Evolutionary conservation across 148 eudicot species (phyloP).

Genomic region (Nyssa sinensis): DNA sequence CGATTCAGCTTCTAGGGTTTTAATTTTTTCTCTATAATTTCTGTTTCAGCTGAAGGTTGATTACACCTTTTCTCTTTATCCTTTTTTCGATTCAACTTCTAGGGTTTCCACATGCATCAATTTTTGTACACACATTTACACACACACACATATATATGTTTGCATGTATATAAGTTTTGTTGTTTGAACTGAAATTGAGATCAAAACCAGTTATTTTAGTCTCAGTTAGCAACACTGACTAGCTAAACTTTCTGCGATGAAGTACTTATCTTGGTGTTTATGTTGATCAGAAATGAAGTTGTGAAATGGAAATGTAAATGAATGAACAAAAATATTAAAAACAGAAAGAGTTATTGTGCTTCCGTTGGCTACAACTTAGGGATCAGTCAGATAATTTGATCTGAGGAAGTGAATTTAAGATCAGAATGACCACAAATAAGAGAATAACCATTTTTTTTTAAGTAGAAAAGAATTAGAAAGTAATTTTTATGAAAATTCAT

Average conservation of each 20-base stretch:
- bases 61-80: not conserved
- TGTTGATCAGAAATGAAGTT: conserved; percentile 1
- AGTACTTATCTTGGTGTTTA: not conserved
- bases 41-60: conserved; percentile 2
- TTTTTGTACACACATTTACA: no score
- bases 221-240: not conserved
- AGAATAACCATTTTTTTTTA: no score
- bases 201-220: conserved; percentile 2
- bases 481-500: not conserved
- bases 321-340: not conserved
- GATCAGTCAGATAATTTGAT: not conserved
- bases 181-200: conserved; percentile 8
- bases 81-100: not conserved
- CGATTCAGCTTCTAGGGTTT: conserved; percentile 10
- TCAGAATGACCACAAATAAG: not conserved
- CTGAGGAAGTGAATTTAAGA: not conserved
- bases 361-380: not conserved
- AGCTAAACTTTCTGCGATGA: not conserved
- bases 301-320: not conserved
- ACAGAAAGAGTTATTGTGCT: not conserved
- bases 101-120: not conserved
- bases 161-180: conserved; percentile 1
- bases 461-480: no score
- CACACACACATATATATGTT: not conserved
- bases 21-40: not conserved